Base-by-base conservation (phyloP, 345 rosid species). In the Eucalyptus tenuipes region DNA sequence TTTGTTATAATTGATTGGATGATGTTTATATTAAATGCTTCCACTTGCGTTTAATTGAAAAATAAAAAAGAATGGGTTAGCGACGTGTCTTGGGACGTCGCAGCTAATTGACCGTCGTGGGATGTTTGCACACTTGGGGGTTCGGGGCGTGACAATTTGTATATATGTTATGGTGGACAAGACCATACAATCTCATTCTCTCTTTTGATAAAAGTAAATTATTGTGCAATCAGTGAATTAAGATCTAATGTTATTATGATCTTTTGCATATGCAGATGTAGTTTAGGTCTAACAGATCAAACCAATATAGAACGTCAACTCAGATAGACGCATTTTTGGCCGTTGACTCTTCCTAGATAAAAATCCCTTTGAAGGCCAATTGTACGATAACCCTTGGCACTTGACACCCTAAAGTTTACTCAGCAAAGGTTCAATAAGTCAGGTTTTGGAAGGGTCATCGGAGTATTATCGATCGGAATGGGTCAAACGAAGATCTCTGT, bases 31-130 rank as follows among this genome's bases (percentile, higher is more conserved):
- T 48, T 48, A 4, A 48, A 48, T 48, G 13, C 15, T 48, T 48
- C 2, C 5, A 5, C 49, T 48, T 48, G 49, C 49, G 0, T 48
- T 48, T 48, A 48, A 48, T 48, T 48, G 49, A 48, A 48, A 48
- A 48, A 48, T 48, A n/a, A 48, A 48, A 48, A 48, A 48, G 13
- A 48, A 48, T 48, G 2, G 49, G 15, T 48, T 2, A 48, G 2
- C 0, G 5, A 48, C 1, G 5, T 2, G 2, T 48, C 49, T 0
- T 48, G 15, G 49, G 5, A 48, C 0, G 15, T 48, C 49, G 2
- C 2, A 48, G 13, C 49, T 48, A 48, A 48, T 48, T 2, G 2
- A 48, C 15, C 15, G 13, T 48, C 0, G 15, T 48, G 49, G 49
- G 49, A 48, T 48, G 49, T 48, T 48, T 48, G 49, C 0, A 1